Evolutionary conservation across 139 green algal genomes (phyloP).

Genomic region (Micromonas commoda): DNA sequence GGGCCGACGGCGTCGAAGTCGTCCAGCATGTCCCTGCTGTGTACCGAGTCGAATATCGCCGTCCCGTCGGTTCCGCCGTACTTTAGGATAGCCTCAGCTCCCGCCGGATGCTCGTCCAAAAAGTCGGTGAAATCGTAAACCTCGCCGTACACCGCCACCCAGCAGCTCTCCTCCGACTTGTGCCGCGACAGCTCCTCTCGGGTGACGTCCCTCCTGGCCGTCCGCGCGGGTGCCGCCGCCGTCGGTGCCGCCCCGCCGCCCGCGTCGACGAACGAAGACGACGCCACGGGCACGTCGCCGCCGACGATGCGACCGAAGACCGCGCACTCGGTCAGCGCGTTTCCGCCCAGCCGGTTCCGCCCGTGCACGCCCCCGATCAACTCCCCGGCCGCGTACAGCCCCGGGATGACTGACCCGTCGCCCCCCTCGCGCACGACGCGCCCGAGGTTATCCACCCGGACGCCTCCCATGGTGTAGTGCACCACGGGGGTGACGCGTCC

Average conservation of each 20-base stretch:
- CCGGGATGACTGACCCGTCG: conserved; percentile 38
- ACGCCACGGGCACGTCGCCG: not conserved
- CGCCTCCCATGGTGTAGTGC: conserved; percentile 45
- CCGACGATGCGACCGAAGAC: conserved; percentile 32
- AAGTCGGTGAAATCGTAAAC: conserved; percentile 27
- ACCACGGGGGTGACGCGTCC: conserved; percentile 36
- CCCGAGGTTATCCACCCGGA: conserved; percentile 30
- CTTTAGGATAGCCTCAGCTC: conserved; percentile 14
- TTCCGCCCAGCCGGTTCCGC: conserved; percentile 28
- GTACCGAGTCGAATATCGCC: conserved; percentile 1
- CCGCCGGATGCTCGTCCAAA: conserved; percentile 19
- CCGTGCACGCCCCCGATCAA: conserved; percentile 34
- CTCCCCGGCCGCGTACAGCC: conserved; percentile 65
- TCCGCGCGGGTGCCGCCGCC: not conserved
- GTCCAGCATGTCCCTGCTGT: not conserved
- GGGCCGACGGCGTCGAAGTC: not conserved
- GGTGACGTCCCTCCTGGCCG: not conserved
- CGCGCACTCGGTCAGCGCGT: conserved; percentile 27
- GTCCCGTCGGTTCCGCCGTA: conserved; percentile 12
- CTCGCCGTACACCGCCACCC: conserved; percentile 34
- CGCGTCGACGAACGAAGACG: not conserved
- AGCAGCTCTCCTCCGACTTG: conserved; percentile 32
- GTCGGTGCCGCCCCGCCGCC: not conserved
- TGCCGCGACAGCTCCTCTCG: conserved; percentile 28
- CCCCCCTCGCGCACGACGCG: conserved; percentile 28